Evolutionary conservation across 208 protist species (phyloP), one percentile per base, ranked within the genome.

Genomic region (Leishmania gerbilli): DNA sequence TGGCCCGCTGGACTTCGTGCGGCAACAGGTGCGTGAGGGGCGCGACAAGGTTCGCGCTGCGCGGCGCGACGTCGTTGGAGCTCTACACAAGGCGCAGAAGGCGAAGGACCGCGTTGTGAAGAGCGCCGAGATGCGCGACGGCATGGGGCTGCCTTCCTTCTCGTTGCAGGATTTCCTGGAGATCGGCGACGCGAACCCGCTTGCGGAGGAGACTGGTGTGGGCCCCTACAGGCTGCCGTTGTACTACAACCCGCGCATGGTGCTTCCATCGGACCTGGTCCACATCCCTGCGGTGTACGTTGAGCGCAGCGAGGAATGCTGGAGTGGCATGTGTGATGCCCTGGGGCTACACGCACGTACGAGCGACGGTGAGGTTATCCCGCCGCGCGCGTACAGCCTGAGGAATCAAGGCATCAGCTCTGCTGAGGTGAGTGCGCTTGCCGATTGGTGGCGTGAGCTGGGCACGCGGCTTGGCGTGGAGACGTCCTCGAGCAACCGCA

Each of bases 241-340:
- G 74, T 91, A 88, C 82, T 80, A 77, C 76, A 89, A 88, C 81
- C 67, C 69, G 1, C 88, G 85, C 37, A 84, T 89, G 69, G 81
- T 89, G 24, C 67, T 79, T 3, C 56, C 45, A 1, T 62, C 56
- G 8, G 84, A 91, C 9, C 62, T 91, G 31, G 51, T 91, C 13
- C 88, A 91, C 80, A 82, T 91, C 24, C 83, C 83, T 1, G 51
- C 67, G 13, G 71, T 79, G 21, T 82, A 85, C 56, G 79, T 76
- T 17, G 76, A 84, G 67, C 86, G 86, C 62, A 86, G 78, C 13
- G 82, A 84, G 74, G 72, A 86, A 42, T 83, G 81, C 81, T 91
- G 88, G 88, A 49, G 74, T 56, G 79, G 69, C n/a, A 42, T 90
- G 67, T 79, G 76, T 77, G 65, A 74, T 31, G 76, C 87, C 15